These are phyloP conservation scores for Penicillium roqueforti DNA, from an alignment of 495 filamentous ascomycete genomes.

Conservation along the genomic window DNA sequence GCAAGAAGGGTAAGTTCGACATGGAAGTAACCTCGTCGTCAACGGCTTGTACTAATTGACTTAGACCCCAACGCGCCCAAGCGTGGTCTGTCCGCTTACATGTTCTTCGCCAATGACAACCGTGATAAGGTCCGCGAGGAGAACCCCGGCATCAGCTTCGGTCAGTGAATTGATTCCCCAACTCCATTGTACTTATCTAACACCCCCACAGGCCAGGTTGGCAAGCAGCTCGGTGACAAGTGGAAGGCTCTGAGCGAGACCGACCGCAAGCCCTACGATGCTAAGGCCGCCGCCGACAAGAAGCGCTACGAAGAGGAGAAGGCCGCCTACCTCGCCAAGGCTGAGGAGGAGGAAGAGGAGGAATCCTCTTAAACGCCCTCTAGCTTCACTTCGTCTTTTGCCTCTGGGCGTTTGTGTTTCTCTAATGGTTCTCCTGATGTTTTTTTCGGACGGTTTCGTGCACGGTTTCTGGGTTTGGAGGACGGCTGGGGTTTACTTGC, in stretches of 20 bases:
- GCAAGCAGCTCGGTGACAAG: conserved; percentile 93
- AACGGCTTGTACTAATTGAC: conserved; percentile 8
- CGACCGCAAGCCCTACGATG: conserved; percentile 88
- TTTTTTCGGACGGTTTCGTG: conserved; percentile 18
- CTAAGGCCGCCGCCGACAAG: conserved; percentile 94
- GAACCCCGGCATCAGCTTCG: conserved; percentile 96
- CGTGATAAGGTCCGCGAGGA: conserved; percentile 97
- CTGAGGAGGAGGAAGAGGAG: conserved; percentile 50
- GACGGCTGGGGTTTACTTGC: conserved; percentile 41
- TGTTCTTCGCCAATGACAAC: conserved; percentile 99
- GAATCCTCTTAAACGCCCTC: conserved; percentile 45
- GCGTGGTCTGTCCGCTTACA: conserved; percentile 98
- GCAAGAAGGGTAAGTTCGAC: conserved; percentile 78
- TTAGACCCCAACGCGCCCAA: conserved; percentile 97
- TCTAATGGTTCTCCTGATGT: conserved; percentile 35
- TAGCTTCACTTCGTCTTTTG: conserved; percentile 23
- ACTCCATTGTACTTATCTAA: conserved; percentile 11
- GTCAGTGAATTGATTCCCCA: conserved; percentile 45
- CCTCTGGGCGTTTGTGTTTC: conserved; percentile 36
- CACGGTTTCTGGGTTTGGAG: conserved; percentile 41
- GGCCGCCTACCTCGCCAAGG: conserved; percentile 67
- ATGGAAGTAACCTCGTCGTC: background rate
- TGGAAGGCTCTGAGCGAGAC: conserved; percentile 94
- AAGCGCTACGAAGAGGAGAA: conserved; percentile 99
- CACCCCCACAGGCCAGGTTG: conserved; percentile 71